Base-by-base conservation (phyloP, 441 rosid species). In the Erysimum cheiri region DNA sequence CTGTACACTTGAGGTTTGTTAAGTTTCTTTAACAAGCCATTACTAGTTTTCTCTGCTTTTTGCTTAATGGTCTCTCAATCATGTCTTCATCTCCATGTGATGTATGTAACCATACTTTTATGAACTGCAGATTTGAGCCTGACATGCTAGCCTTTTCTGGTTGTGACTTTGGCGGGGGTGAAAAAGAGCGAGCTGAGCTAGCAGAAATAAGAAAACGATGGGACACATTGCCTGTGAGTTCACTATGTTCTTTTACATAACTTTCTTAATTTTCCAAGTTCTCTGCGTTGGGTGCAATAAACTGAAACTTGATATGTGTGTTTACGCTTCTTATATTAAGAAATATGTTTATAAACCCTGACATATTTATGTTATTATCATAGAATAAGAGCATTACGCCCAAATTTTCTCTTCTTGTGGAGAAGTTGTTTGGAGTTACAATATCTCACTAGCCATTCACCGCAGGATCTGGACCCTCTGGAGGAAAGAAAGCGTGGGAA, bases 141-240 rank as follows among this genome's bases (percentile, higher is more conserved):
- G 99, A 92, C 80, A 95, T 92, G 98, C 86, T 95, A 56, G 98
- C 99, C 55, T 95, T 95, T 79, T 95, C 99, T 72, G 98, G 99
- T 61, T 95, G 99, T 77, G 94, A 92, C 78, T 95, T 75, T 80
- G 99, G 99, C 36, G 99, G 99, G 15, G 99, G 98, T 67, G 99
- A 92, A 54, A 92, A 89, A 78, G 99, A 90, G 77, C 85, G 88
- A 85, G 71, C 71, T 39, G 97, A 95, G 80, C 97, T 95, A n/a
- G 87, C 86, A 43, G 92, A 88, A 82, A 89, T 95, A 72, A 84
- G 98, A 77, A 95, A 90, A 76, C 83, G 99, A 84, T 95, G 99
- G 98, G 89, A 77, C 41, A 95, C 96, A 46, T 86, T 95, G 75
- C 98, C 99, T 63, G 99, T 95, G 81, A 90, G 97, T 78, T 80